Evolutionary conservation across 495 filamentous ascomycete genomes (phyloP), one percentile per base, ranked within the genome.

Genomic region (Astrothelium subdiscretum): DNA sequence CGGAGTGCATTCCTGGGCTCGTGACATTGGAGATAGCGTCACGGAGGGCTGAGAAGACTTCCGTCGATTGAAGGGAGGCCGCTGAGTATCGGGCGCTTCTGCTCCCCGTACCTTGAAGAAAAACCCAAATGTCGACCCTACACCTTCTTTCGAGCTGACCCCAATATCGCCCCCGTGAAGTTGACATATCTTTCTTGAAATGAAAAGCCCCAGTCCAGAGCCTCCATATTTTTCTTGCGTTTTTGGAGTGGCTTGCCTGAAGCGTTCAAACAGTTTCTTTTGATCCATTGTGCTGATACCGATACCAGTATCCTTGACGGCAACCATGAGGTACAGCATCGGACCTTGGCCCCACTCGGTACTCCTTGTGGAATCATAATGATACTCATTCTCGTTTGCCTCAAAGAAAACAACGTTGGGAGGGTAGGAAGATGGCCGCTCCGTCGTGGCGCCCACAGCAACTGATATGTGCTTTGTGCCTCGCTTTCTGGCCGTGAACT

Each of bases 121-220:
- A 63, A 72, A 75, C 15, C 59, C 70, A 61, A 75, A 75, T 0
- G 73, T 74, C 24, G 61, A 67, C 31, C 73, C 73, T 27, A 62
- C 52, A 18, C 69, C 71, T 32, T 70, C 66, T 60, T 68, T 68
- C 0, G 70, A 72, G 35, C 66, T 68, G 5, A 75, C 73, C 13
- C 73, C 73, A 35, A 75, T 72, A 27, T 75, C 73, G 12, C 73
- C 73, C 22, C 73, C 73, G 61, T 74, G 72, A 1, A 75, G 61
- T 60, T 75, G 70, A 60, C 67, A 66, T 54, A 73, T 62, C 60
- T 75, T 71, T 31, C 73, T 62, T n/a, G 65, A 68, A 31, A 75
- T 75, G 62, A 72, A 72, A 12, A 74, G 67, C 18, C 73, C 73
- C 24, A 75, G 60, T n/a, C 73, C 73, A 32, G 68, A 69, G 4